Base-by-base conservation (phyloP, 352 stramenopile genomes). In the Pythium scleroteichum region DNA sequence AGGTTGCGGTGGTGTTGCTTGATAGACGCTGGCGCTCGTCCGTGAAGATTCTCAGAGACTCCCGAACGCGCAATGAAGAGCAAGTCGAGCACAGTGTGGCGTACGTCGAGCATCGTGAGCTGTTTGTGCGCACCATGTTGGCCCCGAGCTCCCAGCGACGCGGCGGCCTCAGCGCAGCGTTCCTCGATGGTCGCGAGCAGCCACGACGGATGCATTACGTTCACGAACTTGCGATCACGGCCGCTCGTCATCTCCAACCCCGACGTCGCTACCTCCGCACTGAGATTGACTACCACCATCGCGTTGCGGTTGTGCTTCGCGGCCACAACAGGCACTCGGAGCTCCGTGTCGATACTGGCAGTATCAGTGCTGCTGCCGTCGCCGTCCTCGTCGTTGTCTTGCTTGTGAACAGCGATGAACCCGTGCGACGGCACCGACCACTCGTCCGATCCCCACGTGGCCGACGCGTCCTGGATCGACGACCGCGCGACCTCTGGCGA, bases 171-270 rank as follows among this genome's bases (percentile, higher is more conserved):
- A 14, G 70, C 66, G 33, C 78, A 88, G 16, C 79, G 79, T 54
- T 90, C 67, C 33, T 88, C 73, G 33, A 92, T 80, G 5, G 78
- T 88, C n/a, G 76, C 66, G 38, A 92, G 61, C 16, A 92, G 66
- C 82, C 82, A 92, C 61, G 80, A 82, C 32, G 75, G 56, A 45
- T 88, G 63, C 82, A 92, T 90, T 24, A 89, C 71, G 59, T 92
- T 73, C n/a, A 92, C 80, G 51, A 90, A 88, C 3, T 71, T 69
- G 54, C 75, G 69, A 2, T 71, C 56, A 2, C 68, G 40, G 23
- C n/a, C 17, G 17, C 5, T 6, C 10, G 5, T 27, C 9, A 23
- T 27, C 47, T 41, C 17, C 4, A 26, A 20, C 6, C 19, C 35
- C 17, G 14, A 4, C 0, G 46, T 33, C 3, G 17, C 2, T 8